These are phyloP conservation scores for Paecilomyces sp. DNA, from an alignment of 2,329 filamentous ascomycete species.

Conservation along the genomic window DNA sequence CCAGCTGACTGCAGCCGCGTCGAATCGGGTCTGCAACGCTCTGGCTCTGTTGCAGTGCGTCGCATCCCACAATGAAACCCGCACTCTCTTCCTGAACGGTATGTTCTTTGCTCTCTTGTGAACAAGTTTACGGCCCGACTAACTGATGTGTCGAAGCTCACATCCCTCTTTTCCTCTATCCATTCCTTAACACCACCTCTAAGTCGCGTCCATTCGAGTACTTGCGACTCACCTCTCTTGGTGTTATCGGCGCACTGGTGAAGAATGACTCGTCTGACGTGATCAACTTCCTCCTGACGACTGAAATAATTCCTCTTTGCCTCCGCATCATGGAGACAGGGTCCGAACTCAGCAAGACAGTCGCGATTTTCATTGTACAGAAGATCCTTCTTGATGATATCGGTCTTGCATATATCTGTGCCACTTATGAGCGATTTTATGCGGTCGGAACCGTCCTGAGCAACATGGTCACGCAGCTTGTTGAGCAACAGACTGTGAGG, in stretches of 20 bases:
- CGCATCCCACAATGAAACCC: conserved; percentile 92
- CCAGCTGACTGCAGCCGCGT: conserved; percentile 93
- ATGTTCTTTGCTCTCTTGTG: conserved; percentile 13
- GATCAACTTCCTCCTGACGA: conserved; percentile 97
- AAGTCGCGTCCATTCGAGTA: conserved; percentile 98
- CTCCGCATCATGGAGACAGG: conserved; percentile 99
- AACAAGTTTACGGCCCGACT: neutral
- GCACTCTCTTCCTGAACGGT: conserved; percentile 91
- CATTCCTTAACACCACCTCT: conserved; percentile 96
- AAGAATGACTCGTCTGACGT: conserved; percentile 99
- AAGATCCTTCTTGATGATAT: conserved; percentile 97
- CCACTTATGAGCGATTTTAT: conserved; percentile 97
- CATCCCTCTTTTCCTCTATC: conserved; percentile 94
- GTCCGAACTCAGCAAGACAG: conserved; percentile 95
- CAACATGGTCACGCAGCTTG: conserved; percentile 97
- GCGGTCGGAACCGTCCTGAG: conserved; percentile 94
- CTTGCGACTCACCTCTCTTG: conserved; percentile 86
- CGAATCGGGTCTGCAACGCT: conserved; percentile 95
- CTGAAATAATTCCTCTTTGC: conserved; percentile 96
- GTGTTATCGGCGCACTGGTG: conserved; percentile 92
- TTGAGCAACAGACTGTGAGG: conserved; percentile 93
- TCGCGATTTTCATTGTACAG: conserved; percentile 98
- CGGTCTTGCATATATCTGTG: conserved; percentile 95
- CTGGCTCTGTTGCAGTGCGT: conserved; percentile 94
- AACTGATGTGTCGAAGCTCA: conserved; percentile 57